Base-by-base conservation (phyloP, 768 basidiomycete genomes). In the Russula emetica region DNA sequence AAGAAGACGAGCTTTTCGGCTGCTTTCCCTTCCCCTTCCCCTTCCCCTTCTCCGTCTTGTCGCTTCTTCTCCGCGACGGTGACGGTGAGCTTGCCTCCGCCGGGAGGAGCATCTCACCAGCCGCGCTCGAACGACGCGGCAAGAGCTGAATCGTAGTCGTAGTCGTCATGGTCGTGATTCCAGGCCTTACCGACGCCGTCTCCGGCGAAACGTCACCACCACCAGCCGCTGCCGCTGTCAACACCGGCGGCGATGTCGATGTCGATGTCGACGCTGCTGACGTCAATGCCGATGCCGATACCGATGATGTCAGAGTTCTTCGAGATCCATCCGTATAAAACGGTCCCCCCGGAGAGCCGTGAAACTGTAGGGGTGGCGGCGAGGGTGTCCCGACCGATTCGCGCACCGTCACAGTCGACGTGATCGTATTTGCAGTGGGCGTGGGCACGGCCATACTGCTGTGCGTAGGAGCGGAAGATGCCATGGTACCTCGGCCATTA, bases 1-100 rank as follows among this genome's bases (percentile, higher is more conserved):
- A 36, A 26, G 63, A 22, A 11, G 60, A 36, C 32, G 63, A 22
- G 22, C 26, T 30, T 24, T 60, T 57, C 20, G 3, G 24, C 26
- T 49, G n/a, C 42, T 32, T 58, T 3, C 55, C 40, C 42, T 58
- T 58, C 2, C 55, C 49, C 40, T 60, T 60, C 6, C 55, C 40
- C 42, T 58, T 58, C 2, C 55, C 49, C 40, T 60, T 60, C 54
- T 58, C 64, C 42, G 42, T 18, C 49, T 60, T 54, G 45, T 61
- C 59, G 14, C 24, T 3, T 2, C 38, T 38, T 18, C 44, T 60
- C 28, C 6, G 50, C 14, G 51, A 24, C 54, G 30, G 38, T 40
- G 51, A 20, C 54, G 30, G 13, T 42, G 63, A 22, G 26, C 16
- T 16, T 13, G n/a, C 30, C 3, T 63, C 56, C 14, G 42, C 56